These are phyloP conservation scores for Ambispora gerdemannii DNA, from an alignment of 192 early-diverging fungal species.

Conservation along the genomic window DNA sequence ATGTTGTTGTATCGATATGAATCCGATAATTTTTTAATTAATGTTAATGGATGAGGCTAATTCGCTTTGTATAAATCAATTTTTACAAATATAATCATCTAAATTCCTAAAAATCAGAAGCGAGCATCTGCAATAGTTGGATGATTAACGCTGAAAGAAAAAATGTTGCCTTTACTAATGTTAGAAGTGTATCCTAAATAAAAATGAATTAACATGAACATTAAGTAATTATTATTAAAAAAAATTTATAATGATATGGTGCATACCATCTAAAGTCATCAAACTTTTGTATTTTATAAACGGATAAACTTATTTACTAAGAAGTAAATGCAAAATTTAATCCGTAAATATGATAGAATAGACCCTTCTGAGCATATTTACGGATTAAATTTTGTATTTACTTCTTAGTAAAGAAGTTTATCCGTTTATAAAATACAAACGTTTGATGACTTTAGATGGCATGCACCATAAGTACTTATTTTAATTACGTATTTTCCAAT, in stretches of 20 bases:
- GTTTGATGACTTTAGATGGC: too few relatives aligned
- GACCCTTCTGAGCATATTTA: too few relatives aligned
- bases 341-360: too few relatives aligned
- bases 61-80: not conserved
- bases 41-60: not conserved
- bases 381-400: not conserved
- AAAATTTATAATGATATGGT: too few relatives aligned
- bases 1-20: not conserved
- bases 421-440: too few relatives aligned
- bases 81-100: not conserved
- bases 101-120: not conserved
- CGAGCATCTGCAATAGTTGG: not conserved
- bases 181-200: constrained; percentile 5
- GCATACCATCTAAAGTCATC: too few relatives aligned
- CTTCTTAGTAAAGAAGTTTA: too few relatives aligned
- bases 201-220: not conserved
- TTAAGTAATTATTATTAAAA: not conserved
- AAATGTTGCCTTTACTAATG: not conserved
- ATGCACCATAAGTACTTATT: too few relatives aligned
- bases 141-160: constrained; percentile 5
- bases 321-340: too few relatives aligned
- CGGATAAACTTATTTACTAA: too few relatives aligned
- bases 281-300: too few relatives aligned
- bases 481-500: not conserved
- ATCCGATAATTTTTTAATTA: not conserved